Base-by-base conservation (phyloP, 768 basidiomycete genomes). In the Tricholoma matsutake region DNA sequence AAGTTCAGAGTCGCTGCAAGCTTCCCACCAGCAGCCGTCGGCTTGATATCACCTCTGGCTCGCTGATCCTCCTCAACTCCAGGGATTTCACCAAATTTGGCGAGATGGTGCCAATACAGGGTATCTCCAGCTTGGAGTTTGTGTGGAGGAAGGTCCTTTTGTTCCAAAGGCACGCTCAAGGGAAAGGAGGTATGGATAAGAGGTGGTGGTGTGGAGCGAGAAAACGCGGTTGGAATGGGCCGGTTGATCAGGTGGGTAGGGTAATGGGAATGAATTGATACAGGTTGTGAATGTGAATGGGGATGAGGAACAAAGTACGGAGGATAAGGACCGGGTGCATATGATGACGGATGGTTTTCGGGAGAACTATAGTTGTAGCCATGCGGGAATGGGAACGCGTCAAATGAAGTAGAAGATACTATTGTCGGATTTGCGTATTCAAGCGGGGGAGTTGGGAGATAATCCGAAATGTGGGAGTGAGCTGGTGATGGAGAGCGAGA, bases 61-160 rank as follows among this genome's bases (percentile, higher is more conserved):
- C 86, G 81, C 37, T 77, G 68, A 71, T 91, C 85, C 62, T 91
- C 85, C 55, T 71, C 72, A 9, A 88, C 86, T 28, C 82, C 86
- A 41, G 88, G 85, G 61, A 90, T 88, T 72, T 92, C 90, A 11
- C 90, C 90, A 61, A 79, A 82, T 64, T 83, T 84, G 53, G 79
- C 72, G 61, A 92, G 85, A 65, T 91, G 86, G 69, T 92, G 89
- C 90, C 90, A 92, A 68, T 81, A 89, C 16, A 92, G 75, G 9
- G 84, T 68, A 62, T 90, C 88, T 20, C 89, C 89, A 9, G 79
- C 75, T 66, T 75, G 78, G 32, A 87, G 80, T 53, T 72, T 76
- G 59, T 74, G 75, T 37, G 73, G 71, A 59, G 56, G 61, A 39
- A 78, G 74, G 6, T 83, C 81, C 62, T 76, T 75, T 60, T 75